Conservation (phyloP, 106 monocot species). For the Platanthera zijinensis region DNA sequence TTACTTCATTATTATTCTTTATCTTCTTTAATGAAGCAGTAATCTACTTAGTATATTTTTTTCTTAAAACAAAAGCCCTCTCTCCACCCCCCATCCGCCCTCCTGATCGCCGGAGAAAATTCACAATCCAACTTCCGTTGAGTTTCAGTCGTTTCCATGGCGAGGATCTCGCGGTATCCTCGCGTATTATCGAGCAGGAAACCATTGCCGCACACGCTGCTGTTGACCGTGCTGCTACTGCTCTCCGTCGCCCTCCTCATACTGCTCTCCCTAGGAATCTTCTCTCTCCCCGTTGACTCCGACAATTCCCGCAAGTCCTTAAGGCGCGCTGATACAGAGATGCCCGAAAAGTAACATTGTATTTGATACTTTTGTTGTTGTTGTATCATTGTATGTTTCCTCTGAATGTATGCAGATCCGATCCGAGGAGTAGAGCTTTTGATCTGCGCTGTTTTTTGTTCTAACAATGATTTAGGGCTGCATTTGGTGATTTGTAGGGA, state of each 20-base stretch:
- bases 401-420: neutral
- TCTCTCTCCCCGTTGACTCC: conserved; percentile 40
- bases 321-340: conserved; percentile 2
- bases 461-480: neutral
- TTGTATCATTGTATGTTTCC: neutral
- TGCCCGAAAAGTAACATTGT: conserved; percentile 11
- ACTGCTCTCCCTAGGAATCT: conserved; percentile 52
- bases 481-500: conserved; percentile 12
- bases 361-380: neutral
- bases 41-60: too few relatives aligned
- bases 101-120: too few relatives aligned
- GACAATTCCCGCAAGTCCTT: conserved; percentile 9
- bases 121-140: too few relatives aligned
- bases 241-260: conserved; percentile 38
- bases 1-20: too few relatives aligned
- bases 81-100: too few relatives aligned
- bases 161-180: conserved; percentile 16
- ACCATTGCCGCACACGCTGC: conserved; percentile 25
- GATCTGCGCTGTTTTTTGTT: neutral
- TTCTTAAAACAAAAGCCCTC: too few relatives aligned
- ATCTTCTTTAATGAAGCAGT: too few relatives aligned
- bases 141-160: conserved; percentile 2
- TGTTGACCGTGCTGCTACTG: conserved; percentile 25
- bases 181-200: conserved; percentile 15
- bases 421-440: neutral